Conservation (phyloP, 2,329 filamentous ascomycete genomes). For the Epicoccum sorghinum region DNA sequence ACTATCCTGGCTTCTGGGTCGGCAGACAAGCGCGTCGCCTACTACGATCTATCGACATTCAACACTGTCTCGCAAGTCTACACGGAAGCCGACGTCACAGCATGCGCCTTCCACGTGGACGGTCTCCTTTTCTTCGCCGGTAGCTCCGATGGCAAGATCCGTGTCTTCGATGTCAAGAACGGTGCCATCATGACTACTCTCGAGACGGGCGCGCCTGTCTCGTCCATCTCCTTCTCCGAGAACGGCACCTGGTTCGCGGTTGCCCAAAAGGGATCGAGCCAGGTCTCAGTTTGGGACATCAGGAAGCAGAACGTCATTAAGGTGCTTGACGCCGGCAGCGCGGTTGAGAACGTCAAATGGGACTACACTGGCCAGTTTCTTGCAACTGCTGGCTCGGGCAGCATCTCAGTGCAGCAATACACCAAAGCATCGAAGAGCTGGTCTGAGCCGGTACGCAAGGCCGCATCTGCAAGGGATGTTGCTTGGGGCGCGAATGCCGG, state of each 20-base stretch:
- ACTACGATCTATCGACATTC: conserved; percentile 77
- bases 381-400: conserved; percentile 78
- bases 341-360: conserved; percentile 80
- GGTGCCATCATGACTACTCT: conserved; percentile 80
- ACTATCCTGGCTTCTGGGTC: conserved; percentile 86
- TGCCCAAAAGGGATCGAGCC: conserved; percentile 75
- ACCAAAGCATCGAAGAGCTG: conserved; percentile 85
- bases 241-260: conserved; percentile 97
- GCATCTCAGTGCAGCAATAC: conserved; percentile 88
- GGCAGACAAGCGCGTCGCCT: conserved; percentile 87
- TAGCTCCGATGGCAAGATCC: conserved; percentile 78
- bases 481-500: conserved; percentile 79
- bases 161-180: conserved; percentile 85
- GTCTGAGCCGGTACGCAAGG: conserved; percentile 82
- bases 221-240: conserved; percentile 85
- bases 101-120: conserved; percentile 90
- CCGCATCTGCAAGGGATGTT: conserved; percentile 73
- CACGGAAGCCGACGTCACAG: conserved; percentile 76
- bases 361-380: conserved; percentile 96
- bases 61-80: conserved; percentile 78
- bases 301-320: conserved; percentile 84
- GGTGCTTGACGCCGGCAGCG: conserved; percentile 81
- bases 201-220: conserved; percentile 67
- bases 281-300: conserved; percentile 87
- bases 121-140: conserved; percentile 92